phyloP scores from a whole-genome alignment of 352 stramenopile genomes.

The Globisporangium spiculum region DNA sequence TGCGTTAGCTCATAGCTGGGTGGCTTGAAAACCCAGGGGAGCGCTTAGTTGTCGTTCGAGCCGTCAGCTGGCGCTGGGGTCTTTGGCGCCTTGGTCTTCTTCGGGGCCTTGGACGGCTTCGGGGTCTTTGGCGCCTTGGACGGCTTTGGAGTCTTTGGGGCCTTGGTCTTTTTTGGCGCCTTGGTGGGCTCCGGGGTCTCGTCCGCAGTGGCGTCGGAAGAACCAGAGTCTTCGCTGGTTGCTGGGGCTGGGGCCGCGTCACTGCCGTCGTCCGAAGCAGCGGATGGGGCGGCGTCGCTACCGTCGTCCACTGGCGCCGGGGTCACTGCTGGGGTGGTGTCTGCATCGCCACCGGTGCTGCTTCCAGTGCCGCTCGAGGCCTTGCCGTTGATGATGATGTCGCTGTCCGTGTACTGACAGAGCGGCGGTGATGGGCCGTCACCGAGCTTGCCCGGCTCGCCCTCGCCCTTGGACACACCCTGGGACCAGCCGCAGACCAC shows the following conservation, averaged over 20 bases:
- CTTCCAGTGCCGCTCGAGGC: slow-evolving; percentile 1
- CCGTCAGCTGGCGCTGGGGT: neutral
- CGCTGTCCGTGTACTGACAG: slow-evolving; percentile 13
- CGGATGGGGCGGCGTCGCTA: neutral
- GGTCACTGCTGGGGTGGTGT: neutral
- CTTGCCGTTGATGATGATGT: slow-evolving; percentile 11
- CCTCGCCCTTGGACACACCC: slow-evolving; percentile 21
- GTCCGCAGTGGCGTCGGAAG: neutral
- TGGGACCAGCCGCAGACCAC: slow-evolving; percentile 29
- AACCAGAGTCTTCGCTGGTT: neutral
- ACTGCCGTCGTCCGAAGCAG: neutral
- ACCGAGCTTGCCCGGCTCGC: slow-evolving; percentile 24
- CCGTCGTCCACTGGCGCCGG: neutral
- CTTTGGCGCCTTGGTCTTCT: slow-evolving; percentile 1
- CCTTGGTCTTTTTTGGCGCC: slow-evolving; percentile 1
- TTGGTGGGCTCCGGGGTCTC: slow-evolving; percentile 7
- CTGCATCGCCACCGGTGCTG: neutral
- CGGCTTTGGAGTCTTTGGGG: slow-evolving; percentile 2
- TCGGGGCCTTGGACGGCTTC: neutral
- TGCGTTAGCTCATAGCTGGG: neutral
- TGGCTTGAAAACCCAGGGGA: neutral
- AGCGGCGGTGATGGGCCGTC: slow-evolving; percentile 21
- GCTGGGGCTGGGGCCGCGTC: neutral
- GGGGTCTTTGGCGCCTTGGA: slow-evolving; percentile 2
- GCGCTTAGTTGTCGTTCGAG: neutral